These are phyloP conservation scores for Pseudohalonectria lignicola DNA, from an alignment of 2,329 filamentous ascomycete genomes.

Conservation along the genomic window DNA sequence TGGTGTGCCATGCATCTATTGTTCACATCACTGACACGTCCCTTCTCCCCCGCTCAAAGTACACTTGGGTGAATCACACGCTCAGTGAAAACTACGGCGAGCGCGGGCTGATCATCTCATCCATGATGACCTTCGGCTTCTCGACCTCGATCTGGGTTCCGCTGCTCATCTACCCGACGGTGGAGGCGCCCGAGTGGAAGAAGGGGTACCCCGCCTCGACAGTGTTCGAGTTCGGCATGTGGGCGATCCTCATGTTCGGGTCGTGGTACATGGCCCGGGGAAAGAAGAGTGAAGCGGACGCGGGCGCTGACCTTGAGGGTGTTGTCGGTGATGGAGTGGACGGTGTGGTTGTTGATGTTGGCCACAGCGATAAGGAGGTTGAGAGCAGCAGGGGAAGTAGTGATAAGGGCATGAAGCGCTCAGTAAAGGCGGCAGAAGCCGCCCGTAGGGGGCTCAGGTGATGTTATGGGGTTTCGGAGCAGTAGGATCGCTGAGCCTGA, in stretches of 20 bases:
- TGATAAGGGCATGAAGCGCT: no score
- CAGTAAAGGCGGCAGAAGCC: no score
- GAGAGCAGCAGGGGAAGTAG: no score
- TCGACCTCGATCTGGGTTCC: conserved; percentile 33
- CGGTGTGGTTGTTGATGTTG: no score
- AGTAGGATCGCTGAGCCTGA: no score
- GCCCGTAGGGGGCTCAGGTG: no score
- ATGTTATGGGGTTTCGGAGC: no score
- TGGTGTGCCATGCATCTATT: no score
- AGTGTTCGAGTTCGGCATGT: conserved; percentile 2
- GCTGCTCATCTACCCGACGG: conserved; percentile 28
- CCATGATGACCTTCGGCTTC: conserved; percentile 35
- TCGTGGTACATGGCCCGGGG: conserved; percentile 3
- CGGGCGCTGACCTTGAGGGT: neutral
- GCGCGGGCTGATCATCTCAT: conserved; percentile 4
- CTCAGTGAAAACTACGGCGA: conserved; percentile 2
- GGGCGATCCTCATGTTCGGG: conserved; percentile 1
- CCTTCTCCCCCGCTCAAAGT: neutral
- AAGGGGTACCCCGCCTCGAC: conserved; percentile 1
- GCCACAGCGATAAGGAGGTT: no score
- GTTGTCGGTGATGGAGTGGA: neutral
- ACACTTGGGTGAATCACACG: conserved; percentile 2
- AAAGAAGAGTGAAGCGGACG: conserved; percentile 1
- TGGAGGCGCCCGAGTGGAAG: conserved; percentile 10
- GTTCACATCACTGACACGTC: no score